Percentiles rank a stretch among this genome's conserved stretches.
phyloP scores from a whole-genome alignment of 805 yeast genomes.

The Zygotorulaspora florentina region DNA sequence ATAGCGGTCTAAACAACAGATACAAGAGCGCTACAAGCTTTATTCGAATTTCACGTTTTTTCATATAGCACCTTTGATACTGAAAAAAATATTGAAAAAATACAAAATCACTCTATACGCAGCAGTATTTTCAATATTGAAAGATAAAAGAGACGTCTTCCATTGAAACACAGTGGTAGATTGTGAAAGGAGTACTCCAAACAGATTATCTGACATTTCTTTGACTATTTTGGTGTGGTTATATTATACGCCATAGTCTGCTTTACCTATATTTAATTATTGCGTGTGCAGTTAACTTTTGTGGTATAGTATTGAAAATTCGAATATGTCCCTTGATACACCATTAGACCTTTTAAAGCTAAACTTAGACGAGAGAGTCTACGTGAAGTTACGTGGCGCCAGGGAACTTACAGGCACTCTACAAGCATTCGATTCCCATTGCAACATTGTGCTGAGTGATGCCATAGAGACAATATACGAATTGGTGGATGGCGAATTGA shows the following conservation, averaged over 20 bases:
- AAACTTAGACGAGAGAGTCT: constrained; percentile 80
- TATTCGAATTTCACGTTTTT: background rate
- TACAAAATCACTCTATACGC: background rate
- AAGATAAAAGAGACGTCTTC: background rate
- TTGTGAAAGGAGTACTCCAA: too few species aligned
- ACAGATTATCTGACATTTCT: too few species aligned
- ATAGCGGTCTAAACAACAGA: too few species aligned
- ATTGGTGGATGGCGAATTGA: constrained; percentile 45
- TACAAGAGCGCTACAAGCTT: too few species aligned
- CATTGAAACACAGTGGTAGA: too few species aligned
- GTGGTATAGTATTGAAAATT: background rate
- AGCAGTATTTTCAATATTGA: background rate
- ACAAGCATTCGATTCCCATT: constrained; percentile 94
- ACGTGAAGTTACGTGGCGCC: constrained; percentile 89
- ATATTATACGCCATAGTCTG: too few species aligned
- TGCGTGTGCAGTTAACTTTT: background rate
- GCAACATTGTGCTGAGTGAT: constrained; percentile 92
- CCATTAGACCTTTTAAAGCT: constrained; percentile 89
- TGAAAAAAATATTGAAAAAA: background rate
- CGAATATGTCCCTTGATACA: constrained; percentile 43
- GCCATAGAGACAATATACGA: constrained; percentile 78
- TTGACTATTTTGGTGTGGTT: too few species aligned
- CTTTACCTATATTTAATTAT: too few species aligned
- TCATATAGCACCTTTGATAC: background rate
- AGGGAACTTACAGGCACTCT: constrained; percentile 86